Percentiles rank a stretch among this genome's conserved stretches.
Evolutionary conservation across 371 early-diverging fungal genomes (phyloP).

Genomic region (Mortierella sp.): DNA sequence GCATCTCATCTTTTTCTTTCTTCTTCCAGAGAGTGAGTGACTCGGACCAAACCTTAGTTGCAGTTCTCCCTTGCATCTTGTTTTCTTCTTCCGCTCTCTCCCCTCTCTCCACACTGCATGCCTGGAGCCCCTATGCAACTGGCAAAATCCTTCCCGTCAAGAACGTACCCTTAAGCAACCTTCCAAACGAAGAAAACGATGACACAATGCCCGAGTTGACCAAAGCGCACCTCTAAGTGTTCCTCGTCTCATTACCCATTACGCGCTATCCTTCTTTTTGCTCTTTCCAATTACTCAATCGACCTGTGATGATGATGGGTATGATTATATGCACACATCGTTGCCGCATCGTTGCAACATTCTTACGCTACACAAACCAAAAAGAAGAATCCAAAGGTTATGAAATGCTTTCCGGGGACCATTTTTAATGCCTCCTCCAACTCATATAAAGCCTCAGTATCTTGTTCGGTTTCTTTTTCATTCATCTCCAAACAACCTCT

Average conservation of each 20-base stretch:
- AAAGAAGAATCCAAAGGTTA: neutral
- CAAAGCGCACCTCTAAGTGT: neutral
- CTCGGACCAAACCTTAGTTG: slow-evolving; percentile 2
- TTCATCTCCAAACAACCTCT: neutral
- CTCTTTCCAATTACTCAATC: neutral
- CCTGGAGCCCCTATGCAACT: neutral
- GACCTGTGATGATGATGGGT: neutral
- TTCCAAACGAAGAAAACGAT: neutral
- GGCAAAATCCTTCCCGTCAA: neutral
- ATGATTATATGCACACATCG: neutral
- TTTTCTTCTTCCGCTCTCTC: neutral
- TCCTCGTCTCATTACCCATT: neutral
- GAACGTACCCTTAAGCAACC: neutral
- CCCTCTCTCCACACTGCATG: slow-evolving; percentile 9
- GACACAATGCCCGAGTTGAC: slow-evolving; percentile 8
- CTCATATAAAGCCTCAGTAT: neutral
- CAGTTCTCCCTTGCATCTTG: neutral
- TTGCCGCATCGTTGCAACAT: slow-evolving; percentile 16
- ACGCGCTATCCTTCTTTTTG: neutral
- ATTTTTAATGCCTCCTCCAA: neutral
- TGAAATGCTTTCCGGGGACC: neutral
- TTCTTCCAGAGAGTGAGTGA: neutral
- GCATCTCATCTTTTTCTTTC: slow-evolving; percentile 9
- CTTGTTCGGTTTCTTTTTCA: neutral
- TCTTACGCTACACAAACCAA: neutral